Evolutionary conservation across 176 grass and related monocot species (phyloP).

Genomic region (Carex pumila): DNA sequence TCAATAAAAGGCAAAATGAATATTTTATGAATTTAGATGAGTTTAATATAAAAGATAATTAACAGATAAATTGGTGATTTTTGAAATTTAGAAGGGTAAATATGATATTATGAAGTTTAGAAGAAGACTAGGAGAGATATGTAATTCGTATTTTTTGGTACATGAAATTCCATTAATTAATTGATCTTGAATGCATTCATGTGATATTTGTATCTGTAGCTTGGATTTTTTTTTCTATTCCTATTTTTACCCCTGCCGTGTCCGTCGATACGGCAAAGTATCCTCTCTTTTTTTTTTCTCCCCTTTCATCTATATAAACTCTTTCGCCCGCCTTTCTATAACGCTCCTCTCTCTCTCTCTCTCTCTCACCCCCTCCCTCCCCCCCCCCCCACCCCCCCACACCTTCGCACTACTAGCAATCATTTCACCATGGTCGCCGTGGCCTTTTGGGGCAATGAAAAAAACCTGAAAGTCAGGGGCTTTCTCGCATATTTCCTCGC

Average conservation of each 20-base stretch:
- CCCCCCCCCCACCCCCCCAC: not conserved
- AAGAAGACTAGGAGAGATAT: no score
- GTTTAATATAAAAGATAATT: no score
- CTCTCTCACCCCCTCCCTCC: not conserved
- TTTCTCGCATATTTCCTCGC: constrained; percentile 55
- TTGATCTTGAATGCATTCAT: no score
- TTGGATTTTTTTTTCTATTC: not conserved
- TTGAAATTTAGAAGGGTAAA: no score
- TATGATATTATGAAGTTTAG: no score
- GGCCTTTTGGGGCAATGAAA: not conserved
- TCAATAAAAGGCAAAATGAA: no score
- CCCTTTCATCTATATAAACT: not conserved
- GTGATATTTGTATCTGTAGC: no score
- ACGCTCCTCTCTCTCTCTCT: not conserved
- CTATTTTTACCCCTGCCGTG: not conserved
- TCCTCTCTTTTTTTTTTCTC: not conserved
- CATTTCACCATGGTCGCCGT: not conserved
- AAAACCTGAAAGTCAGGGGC: constrained; percentile 17
- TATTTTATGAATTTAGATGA: no score
- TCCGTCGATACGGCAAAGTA: not conserved
- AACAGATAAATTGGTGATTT: no score
- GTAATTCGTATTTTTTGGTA: no score
- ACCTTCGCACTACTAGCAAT: not conserved
- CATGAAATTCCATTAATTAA: no score
- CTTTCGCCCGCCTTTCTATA: not conserved